Conservation (phyloP, 257 asterid genomes). For the Plectranthus barbatus region DNA sequence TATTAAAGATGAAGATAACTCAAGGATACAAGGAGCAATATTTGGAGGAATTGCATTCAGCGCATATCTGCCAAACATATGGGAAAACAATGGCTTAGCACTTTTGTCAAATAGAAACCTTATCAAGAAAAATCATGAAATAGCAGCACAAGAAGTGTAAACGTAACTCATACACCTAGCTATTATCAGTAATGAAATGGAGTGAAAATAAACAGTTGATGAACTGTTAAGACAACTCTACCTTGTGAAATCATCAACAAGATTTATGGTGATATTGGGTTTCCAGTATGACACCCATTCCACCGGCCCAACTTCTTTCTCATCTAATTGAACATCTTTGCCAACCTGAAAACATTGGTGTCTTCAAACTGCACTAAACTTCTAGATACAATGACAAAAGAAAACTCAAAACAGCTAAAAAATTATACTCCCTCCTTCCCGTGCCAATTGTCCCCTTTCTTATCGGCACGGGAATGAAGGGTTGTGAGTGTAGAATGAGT, state of each 20-base stretch:
- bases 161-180: not conserved
- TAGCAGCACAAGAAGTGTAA: not conserved
- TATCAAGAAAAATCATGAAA: slow-evolving; percentile 2
- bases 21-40: slow-evolving; percentile 91
- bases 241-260: slow-evolving; percentile 95
- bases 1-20: not conserved
- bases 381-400: not conserved
- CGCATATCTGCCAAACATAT: slow-evolving; percentile 51
- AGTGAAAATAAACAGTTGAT: not conserved
- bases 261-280: slow-evolving; percentile 84
- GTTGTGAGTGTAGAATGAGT: too few relatives aligned
- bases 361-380: too few relatives aligned
- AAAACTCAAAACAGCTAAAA: not conserved
- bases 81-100: slow-evolving; percentile 8
- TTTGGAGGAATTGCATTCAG: slow-evolving; percentile 79
- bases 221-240: slow-evolving; percentile 21
- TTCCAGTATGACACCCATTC: slow-evolving; percentile 93
- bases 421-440: too few relatives aligned
- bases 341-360: slow-evolving; percentile 37
- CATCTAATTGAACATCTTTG: slow-evolving; percentile 45
- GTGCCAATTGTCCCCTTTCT: too few relatives aligned
- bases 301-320: slow-evolving; percentile 50
- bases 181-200: slow-evolving; percentile 2
- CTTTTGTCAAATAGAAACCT: slow-evolving; percentile 1
- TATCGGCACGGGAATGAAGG: too few relatives aligned